Evolutionary conservation across 257 asterid genomes (phyloP).

Genomic region (Ilex asprella): DNA sequence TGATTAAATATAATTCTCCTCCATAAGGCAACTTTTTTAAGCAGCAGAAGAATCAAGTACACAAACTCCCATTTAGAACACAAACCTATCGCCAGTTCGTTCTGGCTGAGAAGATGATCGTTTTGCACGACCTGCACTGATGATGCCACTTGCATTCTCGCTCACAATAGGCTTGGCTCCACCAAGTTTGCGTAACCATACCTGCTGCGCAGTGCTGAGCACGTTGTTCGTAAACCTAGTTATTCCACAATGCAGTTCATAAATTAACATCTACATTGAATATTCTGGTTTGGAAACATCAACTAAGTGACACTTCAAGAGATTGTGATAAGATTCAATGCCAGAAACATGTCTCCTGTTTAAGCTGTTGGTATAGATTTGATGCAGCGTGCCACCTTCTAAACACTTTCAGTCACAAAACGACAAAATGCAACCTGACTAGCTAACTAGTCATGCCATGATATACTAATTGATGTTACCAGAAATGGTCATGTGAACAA

Average conservation of each 20-base stretch:
- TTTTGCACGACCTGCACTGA: conserved; percentile 95
- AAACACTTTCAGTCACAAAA: too few species aligned
- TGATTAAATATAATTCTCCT: conserved; percentile 25
- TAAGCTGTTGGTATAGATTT: too few species aligned
- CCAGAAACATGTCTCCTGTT: too few species aligned
- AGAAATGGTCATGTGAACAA: too few species aligned
- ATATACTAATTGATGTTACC: too few species aligned
- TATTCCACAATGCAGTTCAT: too few species aligned
- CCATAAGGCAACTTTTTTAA: conserved; percentile 14
- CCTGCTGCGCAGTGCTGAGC: conserved; percentile 96
- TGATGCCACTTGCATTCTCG: conserved; percentile 90
- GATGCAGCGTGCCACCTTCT: too few species aligned
- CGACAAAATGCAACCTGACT: too few species aligned
- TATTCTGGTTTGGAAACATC: too few species aligned
- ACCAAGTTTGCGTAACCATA: conserved; percentile 93
- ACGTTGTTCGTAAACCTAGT: conserved; percentile 88
- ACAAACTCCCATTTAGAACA: background rate
- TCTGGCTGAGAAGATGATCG: conserved; percentile 58
- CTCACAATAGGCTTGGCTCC: conserved; percentile 84
- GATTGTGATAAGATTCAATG: background rate
- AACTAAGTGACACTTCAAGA: background rate
- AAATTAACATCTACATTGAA: too few species aligned
- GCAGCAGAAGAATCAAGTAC: conserved; percentile 5
- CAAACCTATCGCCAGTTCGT: conserved; percentile 76
- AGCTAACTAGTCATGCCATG: too few species aligned